Evolutionary conservation across 1,284 basidiomycete genomes (phyloP).

Genomic region (Mycena citricolor): DNA sequence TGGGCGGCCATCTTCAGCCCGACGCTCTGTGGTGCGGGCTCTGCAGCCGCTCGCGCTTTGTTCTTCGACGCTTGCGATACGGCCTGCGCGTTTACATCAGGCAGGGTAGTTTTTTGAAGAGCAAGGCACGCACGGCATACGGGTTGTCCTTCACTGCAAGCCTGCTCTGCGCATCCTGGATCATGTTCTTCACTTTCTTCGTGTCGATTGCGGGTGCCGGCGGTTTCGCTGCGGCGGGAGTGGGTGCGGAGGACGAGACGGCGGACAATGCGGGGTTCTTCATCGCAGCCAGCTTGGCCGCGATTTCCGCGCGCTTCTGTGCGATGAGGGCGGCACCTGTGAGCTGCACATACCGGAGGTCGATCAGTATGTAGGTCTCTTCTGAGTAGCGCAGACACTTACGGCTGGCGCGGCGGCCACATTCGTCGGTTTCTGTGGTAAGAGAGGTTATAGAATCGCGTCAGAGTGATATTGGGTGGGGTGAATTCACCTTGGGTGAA

Average conservation of each 20-base stretch:
- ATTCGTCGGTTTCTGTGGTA: slow-evolving; percentile 55
- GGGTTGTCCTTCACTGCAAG: slow-evolving; percentile 76
- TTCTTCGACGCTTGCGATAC: slow-evolving; percentile 55
- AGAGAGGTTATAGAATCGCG: slow-evolving; percentile 70
- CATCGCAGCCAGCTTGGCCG: slow-evolving; percentile 81
- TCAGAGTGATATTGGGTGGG: slow-evolving; percentile 49
- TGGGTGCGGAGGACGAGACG: slow-evolving; percentile 27
- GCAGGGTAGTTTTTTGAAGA: neutral
- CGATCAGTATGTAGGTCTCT: slow-evolving; percentile 11
- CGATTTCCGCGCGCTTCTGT: slow-evolving; percentile 81
- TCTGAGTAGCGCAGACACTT: slow-evolving; percentile 27
- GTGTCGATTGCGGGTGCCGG: slow-evolving; percentile 51
- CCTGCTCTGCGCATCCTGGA: slow-evolving; percentile 76
- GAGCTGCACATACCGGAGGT: slow-evolving; percentile 36
- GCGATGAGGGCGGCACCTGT: slow-evolving; percentile 65
- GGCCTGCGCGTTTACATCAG: slow-evolving; percentile 35
- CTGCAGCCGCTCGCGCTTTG: slow-evolving; percentile 46
- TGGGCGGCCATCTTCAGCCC: slow-evolving; percentile 90
- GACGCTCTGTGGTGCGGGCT: slow-evolving; percentile 71
- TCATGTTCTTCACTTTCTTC: slow-evolving; percentile 71
- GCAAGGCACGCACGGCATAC: slow-evolving; percentile 63
- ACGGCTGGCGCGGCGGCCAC: slow-evolving; percentile 43
- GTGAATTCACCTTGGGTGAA: slow-evolving; percentile 68
- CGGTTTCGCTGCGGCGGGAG: slow-evolving; percentile 33
- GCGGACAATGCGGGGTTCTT: slow-evolving; percentile 47